Conservation (phyloP, 169 alveolate species). For the Plasmodium berghei region DNA sequence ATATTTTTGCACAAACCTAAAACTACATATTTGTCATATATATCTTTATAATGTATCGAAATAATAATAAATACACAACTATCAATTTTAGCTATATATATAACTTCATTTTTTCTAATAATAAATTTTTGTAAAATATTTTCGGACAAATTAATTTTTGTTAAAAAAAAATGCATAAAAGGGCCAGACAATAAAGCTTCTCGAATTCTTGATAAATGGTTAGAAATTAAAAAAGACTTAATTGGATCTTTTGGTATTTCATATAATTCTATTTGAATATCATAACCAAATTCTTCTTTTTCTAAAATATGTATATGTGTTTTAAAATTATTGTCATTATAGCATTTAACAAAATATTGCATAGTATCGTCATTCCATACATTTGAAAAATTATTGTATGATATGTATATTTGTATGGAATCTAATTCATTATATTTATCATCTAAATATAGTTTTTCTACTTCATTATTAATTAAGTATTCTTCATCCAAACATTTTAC, state of each 20-base stretch:
- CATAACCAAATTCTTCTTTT: conserved; percentile 69
- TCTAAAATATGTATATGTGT: conserved; percentile 66
- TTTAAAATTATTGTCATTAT: conserved; percentile 60
- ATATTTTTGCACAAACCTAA: conserved; percentile 71
- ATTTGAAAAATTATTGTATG: conserved; percentile 42
- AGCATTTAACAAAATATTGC: conserved; percentile 63
- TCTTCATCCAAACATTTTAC: conserved; percentile 28
- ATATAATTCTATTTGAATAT: conserved; percentile 66
- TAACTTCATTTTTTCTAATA: conserved; percentile 64
- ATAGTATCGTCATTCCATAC: conserved; percentile 69
- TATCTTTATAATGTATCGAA: conserved; percentile 54
- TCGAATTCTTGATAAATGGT: conserved; percentile 69
- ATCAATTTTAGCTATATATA: conserved; percentile 27
- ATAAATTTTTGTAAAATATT: conserved; percentile 56
- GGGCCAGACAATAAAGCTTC: conserved; percentile 74
- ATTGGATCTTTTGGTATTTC: conserved; percentile 61
- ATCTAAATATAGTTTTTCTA: conserved; percentile 34
- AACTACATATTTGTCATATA: conserved; percentile 35
- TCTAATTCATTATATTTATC: conserved; percentile 61
- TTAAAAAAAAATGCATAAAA: conserved; percentile 63
- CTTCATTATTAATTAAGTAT: conserved; percentile 56
- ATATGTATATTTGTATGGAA: conserved; percentile 64
- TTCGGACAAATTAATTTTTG: conserved; percentile 40
- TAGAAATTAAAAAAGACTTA: conserved; percentile 22
- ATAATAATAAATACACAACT: conserved; percentile 32